Percentiles rank a stretch among this genome's conserved stretches.
Evolutionary conservation across 257 asterid species (phyloP).

Genomic region (Fraxinus pennsylvanica): DNA sequence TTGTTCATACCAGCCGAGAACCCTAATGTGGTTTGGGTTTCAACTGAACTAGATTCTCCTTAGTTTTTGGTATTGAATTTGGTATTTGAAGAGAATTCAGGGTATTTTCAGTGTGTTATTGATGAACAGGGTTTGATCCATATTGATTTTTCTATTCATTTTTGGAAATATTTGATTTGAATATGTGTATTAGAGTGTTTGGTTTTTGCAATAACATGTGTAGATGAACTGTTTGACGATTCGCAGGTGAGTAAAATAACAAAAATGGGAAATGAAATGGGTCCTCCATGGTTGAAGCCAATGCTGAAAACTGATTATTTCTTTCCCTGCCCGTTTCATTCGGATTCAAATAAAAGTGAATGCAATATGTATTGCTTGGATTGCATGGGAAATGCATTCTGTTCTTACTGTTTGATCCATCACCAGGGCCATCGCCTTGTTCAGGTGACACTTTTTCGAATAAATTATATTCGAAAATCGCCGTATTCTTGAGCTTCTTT

Average conservation of each 20-base stretch:
- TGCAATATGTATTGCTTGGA: slow-evolving; percentile 73
- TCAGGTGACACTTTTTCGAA: slow-evolving; percentile 38
- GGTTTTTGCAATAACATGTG: background rate
- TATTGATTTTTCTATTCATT: background rate
- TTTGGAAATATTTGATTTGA: background rate
- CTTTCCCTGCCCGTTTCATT: slow-evolving; percentile 48
- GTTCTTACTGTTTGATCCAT: slow-evolving; percentile 52
- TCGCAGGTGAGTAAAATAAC: slow-evolving; percentile 46
- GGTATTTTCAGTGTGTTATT: background rate
- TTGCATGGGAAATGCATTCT: slow-evolving; percentile 63
- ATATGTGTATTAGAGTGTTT: background rate
- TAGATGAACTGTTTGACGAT: background rate
- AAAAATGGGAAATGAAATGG: slow-evolving; percentile 33
- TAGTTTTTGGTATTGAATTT: slow-evolving; percentile 25
- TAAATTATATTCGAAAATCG: background rate
- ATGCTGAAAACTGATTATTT: slow-evolving; percentile 58
- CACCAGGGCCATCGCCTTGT: slow-evolving; percentile 61
- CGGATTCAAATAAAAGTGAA: slow-evolving; percentile 55
- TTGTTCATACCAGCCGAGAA: background rate
- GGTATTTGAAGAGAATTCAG: slow-evolving; percentile 32
- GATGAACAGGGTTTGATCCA: background rate
- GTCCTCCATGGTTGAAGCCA: slow-evolving; percentile 63
- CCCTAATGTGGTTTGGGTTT: slow-evolving; percentile 22
- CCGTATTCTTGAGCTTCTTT: background rate
- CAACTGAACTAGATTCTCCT: slow-evolving; percentile 18